phyloP scores from a whole-genome alignment of 768 basidiomycete genomes.

The Kwoniella mangroviensis region DNA sequence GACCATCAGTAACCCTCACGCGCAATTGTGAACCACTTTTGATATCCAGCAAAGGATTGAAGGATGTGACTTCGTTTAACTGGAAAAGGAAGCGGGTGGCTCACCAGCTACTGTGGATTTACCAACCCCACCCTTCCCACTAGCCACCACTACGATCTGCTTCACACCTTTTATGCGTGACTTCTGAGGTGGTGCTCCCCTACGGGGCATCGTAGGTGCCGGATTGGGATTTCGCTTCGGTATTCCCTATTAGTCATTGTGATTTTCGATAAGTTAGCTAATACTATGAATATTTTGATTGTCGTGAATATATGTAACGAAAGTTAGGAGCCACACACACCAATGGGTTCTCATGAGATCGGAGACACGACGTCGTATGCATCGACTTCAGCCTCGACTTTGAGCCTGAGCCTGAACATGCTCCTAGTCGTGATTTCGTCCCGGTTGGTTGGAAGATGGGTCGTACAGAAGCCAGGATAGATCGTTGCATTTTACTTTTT shows the following conservation, averaged over 20 bases:
- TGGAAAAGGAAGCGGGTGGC: background rate
- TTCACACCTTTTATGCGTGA: constrained; percentile 67
- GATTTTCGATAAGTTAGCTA: background rate
- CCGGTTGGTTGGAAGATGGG: background rate
- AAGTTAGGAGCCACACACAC: constrained; percentile 26
- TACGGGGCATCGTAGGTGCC: constrained; percentile 60
- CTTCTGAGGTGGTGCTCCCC: constrained; percentile 58
- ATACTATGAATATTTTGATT: background rate
- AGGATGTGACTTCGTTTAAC: background rate
- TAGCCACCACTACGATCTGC: constrained; percentile 80
- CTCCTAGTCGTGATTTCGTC: background rate
- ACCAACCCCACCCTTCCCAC: constrained; percentile 94
- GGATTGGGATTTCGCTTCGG: constrained; percentile 56
- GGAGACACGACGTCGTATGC: constrained; percentile 8
- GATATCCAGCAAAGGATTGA: background rate
- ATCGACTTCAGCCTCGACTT: background rate
- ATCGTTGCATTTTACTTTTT: constrained; percentile 1
- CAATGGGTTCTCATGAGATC: constrained; percentile 56
- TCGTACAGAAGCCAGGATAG: background rate
- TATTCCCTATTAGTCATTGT: constrained; percentile 56
- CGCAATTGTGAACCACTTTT: too few relatives aligned
- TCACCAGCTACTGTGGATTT: constrained; percentile 90
- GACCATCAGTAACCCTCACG: background rate
- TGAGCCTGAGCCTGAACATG: background rate
- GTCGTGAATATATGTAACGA: background rate